Evolutionary conservation across 352 stramenopile species (phyloP), one percentile per base, ranked within the genome.

Genomic region (Phytophthora multivora): DNA sequence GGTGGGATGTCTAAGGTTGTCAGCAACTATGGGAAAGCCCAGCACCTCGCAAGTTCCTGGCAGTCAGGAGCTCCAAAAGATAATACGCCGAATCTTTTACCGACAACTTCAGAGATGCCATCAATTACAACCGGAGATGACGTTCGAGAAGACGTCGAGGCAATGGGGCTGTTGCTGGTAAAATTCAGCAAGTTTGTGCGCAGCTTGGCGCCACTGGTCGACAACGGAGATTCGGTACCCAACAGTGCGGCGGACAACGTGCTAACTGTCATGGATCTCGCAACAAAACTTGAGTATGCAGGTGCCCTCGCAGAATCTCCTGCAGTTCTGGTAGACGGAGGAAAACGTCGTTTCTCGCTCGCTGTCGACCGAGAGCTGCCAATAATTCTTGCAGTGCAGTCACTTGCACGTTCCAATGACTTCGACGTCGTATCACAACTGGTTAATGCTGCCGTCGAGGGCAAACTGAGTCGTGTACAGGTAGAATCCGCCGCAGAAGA

Each of bases 121-220:
- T 18, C 15, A 30, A 19, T 25, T 31, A 31, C 39, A 46, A 1
- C n/a, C 7, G 25, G 39, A 25, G 51, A 63, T 15, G 42, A 51
- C 26, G 35, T 67, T 48, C 66, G 60, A 15, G 60, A 74, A 31
- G 66, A 74, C 50, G 67, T 86, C 13, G 73, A 79, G 13, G 77
- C 79, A 0, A 72, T 83, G 50, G 59, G 73, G 18, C 10, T 75
- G 16, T 45, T 89, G 28, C 69, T 90, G 30, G 54, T 63, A 11
- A 88, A 89, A 47, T 47, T 89, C 11, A 72, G 77, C 51, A 87
- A 82, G 31, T 83, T 90, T 48, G 75, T 90, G 41, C 79, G 79
- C 18, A 83, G 64, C 18, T 70, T 90, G n/a, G 75, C 69, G 19
- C 69, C 73, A 11, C 57, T 90, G 5, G 53, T 75, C 0, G 73